phyloP scores from a whole-genome alignment of 75 land plant genomes.

The Selaginella moellendorffii region DNA sequence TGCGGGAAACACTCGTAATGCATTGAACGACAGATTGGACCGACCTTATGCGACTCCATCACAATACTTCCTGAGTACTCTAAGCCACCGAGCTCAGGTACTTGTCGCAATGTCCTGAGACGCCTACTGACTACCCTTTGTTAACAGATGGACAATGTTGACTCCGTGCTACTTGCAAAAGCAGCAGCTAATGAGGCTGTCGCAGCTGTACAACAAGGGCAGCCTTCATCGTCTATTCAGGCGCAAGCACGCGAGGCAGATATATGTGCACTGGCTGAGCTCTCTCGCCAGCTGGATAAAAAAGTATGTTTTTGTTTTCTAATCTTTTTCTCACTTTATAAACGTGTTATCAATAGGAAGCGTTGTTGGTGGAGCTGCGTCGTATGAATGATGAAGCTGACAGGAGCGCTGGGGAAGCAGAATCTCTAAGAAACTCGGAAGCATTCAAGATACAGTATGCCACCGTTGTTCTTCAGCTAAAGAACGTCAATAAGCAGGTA shows the following conservation, averaged over 20 bases:
- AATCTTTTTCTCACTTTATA: not conserved
- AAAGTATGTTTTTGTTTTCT: conserved; percentile 15
- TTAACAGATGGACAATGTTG: conserved; percentile 36
- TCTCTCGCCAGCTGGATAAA: conserved; percentile 56
- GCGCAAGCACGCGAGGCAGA: conserved; percentile 76
- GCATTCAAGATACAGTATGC: conserved; percentile 61
- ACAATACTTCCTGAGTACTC: conserved; percentile 25
- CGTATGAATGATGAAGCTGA: conserved; percentile 61
- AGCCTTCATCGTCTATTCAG: conserved; percentile 40
- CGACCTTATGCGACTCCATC: conserved; percentile 20
- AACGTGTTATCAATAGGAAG: conserved; percentile 34
- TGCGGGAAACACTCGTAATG: conserved; percentile 18
- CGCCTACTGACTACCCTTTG: too few species aligned
- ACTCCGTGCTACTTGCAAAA: conserved; percentile 31
- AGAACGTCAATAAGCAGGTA: conserved; percentile 72
- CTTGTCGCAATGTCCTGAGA: too few species aligned
- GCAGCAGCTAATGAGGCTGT: conserved; percentile 40
- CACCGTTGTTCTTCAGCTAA: conserved; percentile 56
- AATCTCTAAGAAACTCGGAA: conserved; percentile 41
- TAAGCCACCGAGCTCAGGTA: conserved; percentile 60
- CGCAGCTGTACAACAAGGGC: conserved; percentile 48
- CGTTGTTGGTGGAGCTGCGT: conserved; percentile 50
- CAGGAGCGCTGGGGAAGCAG: conserved; percentile 36
- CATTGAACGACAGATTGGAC: conserved; percentile 37
- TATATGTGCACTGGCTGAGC: conserved; percentile 60